A percentile compares a stretch with the other conserved stretches of the same genome.
These are phyloP conservation scores for Fusarium longipes DNA, from an alignment of 2,329 filamentous ascomycete species.

Conservation along the genomic window DNA sequence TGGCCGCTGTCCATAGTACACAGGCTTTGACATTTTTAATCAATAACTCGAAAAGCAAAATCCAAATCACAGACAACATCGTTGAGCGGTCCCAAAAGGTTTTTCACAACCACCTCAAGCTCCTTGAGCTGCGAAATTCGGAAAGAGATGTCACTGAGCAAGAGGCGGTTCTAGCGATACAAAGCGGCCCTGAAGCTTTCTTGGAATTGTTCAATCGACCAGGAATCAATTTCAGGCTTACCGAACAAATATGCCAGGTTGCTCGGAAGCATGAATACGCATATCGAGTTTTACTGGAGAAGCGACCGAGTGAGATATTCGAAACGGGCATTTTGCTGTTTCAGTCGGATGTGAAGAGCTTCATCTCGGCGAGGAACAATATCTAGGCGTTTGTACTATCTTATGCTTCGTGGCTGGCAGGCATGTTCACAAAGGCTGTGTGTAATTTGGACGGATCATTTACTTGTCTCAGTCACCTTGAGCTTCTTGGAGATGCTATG, in stretches of 20 bases:
- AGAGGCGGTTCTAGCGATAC: neutral
- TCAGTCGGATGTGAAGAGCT: neutral
- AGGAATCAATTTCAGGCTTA: neutral
- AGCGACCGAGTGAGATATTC: neutral
- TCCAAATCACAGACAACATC: neutral
- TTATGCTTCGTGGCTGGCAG: no score
- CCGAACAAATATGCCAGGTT: neutral
- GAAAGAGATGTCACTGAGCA: neutral
- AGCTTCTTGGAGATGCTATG: no score
- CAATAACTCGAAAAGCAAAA: neutral
- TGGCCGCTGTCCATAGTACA: neutral
- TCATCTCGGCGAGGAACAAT: no score
- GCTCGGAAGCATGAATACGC: neutral
- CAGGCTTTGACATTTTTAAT: neutral
- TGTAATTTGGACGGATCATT: no score
- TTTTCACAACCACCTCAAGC: neutral
- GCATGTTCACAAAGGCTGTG: no score
- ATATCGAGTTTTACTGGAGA: rapidly evolving
- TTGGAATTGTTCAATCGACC: neutral
- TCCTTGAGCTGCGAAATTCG: no score
- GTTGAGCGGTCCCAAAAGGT: neutral
- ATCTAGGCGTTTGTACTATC: no score
- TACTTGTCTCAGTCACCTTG: no score
- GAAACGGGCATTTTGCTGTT: no score
- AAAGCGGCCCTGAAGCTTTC: neutral